A percentile compares a stretch with the other conserved stretches of the same genome.
phyloP scores from a whole-genome alignment of 2,329 filamentous ascomycete species.

The Alternaria postmessia region DNA sequence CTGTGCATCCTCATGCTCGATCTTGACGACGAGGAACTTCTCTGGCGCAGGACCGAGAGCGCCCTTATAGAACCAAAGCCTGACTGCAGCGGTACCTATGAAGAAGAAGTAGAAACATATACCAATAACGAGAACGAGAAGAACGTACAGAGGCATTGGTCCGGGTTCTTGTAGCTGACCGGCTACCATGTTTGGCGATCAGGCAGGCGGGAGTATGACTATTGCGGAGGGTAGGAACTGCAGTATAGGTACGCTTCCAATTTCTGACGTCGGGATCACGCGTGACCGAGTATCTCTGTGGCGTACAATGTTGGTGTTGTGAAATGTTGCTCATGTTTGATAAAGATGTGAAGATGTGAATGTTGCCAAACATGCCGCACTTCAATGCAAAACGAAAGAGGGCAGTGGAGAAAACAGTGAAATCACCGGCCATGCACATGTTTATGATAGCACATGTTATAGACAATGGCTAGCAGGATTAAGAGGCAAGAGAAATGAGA shows the following conservation, averaged over 20 bases:
- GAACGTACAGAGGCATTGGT: constrained; percentile 20
- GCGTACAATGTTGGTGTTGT: not conserved
- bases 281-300: not conserved
- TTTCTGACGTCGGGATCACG: not conserved
- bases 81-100: constrained; percentile 26
- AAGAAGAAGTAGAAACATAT: constrained; percentile 32
- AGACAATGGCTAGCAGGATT: not conserved
- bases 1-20: not conserved
- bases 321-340: not conserved
- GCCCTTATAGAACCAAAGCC: constrained; percentile 40
- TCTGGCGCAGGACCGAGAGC: constrained; percentile 27
- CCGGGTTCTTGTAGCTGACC: not conserved
- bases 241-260: not conserved
- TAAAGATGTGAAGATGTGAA: not conserved
- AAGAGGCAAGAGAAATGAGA: not conserved
- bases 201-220: not conserved
- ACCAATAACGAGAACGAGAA: constrained; percentile 25
- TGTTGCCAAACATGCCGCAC: not conserved
- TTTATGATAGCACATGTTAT: not conserved
- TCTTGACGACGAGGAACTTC: constrained; percentile 29
- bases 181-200: not conserved
- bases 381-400: not conserved
- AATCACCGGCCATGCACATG: too few species aligned
- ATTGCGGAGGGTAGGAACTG: not conserved
- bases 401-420: not conserved